These are phyloP conservation scores for Polytrichum commune DNA, from an alignment of 225 moss, liverwort and hornwort genomes.

Conservation along the genomic window DNA sequence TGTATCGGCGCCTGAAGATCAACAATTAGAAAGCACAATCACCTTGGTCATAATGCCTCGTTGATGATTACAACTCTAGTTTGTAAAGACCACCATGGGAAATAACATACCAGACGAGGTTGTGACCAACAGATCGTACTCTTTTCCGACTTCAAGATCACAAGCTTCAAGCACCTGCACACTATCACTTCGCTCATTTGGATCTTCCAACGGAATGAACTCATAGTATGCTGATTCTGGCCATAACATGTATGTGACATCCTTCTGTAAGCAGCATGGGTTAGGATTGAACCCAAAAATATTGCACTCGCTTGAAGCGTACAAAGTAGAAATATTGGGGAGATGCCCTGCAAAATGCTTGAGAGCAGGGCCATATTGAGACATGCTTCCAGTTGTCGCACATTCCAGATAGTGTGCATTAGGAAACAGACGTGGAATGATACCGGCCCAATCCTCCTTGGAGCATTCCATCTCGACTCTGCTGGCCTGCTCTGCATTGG, in stretches of 20 bases:
- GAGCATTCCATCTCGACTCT: conserved; percentile 40
- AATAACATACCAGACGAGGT: conserved; percentile 47
- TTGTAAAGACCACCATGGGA: too few relatives aligned
- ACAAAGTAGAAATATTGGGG: conserved; percentile 34
- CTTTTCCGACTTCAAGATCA: conserved; percentile 65
- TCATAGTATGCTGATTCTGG: conserved; percentile 69
- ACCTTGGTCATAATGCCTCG: too few relatives aligned
- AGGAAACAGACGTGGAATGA: conserved; percentile 70
- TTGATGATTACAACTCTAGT: too few relatives aligned
- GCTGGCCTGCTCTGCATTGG: conserved; percentile 35
- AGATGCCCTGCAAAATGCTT: conserved; percentile 45
- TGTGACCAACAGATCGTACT: conserved; percentile 76
- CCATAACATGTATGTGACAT: conserved; percentile 61
- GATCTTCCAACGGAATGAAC: conserved; percentile 51
- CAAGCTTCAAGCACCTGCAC: conserved; percentile 47
- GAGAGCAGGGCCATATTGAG: conserved; percentile 58
- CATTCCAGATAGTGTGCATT: conserved; percentile 47
- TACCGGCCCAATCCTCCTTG: conserved; percentile 55
- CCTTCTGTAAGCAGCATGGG: conserved; percentile 39
- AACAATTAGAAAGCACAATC: too few relatives aligned
- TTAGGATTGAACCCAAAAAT: conserved; percentile 51
- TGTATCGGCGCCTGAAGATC: too few relatives aligned
- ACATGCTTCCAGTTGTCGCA: conserved; percentile 65
- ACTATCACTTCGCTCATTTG: background rate
- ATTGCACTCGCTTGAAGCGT: conserved; percentile 56